Evolutionary conservation across 2,329 filamentous ascomycete genomes (phyloP), one percentile per base, ranked within the genome.

Genomic region (Aspergillus persii): DNA sequence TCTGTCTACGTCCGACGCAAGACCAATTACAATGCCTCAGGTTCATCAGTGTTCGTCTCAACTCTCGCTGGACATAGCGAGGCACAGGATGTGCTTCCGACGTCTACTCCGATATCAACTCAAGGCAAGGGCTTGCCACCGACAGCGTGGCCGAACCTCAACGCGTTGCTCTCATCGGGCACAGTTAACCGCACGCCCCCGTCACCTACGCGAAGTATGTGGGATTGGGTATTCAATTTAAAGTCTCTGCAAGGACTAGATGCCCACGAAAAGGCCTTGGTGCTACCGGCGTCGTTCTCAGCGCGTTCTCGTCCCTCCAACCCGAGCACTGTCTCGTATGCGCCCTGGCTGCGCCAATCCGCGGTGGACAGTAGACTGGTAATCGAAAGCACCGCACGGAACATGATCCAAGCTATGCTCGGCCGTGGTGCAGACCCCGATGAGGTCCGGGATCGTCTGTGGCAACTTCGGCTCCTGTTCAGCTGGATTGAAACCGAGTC

Each of bases 221-320:
- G 94, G 68, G 86, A 89, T 61, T 94, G 91, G 89, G 71, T 96
- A 1, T 91, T 96, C 71, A 76, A 80, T 1, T 81, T 92, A 0
- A 79, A 83, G 0, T 63, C 82, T 59, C 69, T 89, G 79, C 59
- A 72, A 67, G 69, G 76, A 65, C 62, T 84, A 80, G 72, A 90
- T 79, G 72, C 89, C 54, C 86, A 88, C 0, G 92, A 96, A 68
- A 83, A 85, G 56, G 82, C 82, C 0, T 78, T 86, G 27, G 81
- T 91, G 3, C 78, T 92, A 79, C 73, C 80, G 6, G 81, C 69
- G 15, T 69, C 71, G 7, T 72, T 74, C 63, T 72, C 73, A 26
- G 61, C 66, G 30, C 69, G 68, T 9, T 62, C 66, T 15, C 68
- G 65, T 31, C 60, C 58, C 9, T 62, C 78, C 11, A 74, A 80